phyloP scores from a whole-genome alignment of 2,329 filamentous ascomycete species.

The Penicillium hordei region DNA sequence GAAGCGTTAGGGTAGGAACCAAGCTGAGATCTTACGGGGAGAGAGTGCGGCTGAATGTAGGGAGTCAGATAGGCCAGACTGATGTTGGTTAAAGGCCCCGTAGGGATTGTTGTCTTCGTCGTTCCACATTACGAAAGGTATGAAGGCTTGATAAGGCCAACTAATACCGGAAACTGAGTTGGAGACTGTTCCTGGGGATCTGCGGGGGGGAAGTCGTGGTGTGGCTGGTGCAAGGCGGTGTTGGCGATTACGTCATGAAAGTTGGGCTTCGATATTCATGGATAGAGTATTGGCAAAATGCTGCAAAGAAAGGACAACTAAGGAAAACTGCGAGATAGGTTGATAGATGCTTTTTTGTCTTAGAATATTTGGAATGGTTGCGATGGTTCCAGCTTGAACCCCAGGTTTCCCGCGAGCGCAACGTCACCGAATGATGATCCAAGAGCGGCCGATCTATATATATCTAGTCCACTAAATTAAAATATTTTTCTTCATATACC shows the following conservation, averaged over 20 bases:
- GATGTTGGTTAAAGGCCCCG: constrained; percentile 85
- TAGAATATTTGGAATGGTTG: neutral
- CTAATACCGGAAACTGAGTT: constrained; percentile 6
- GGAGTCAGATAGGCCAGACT: constrained; percentile 71
- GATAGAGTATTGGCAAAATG: neutral
- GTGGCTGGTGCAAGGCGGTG: constrained; percentile 13
- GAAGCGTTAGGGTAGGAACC: neutral
- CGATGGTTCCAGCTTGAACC: neutral
- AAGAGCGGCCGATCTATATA: neutral
- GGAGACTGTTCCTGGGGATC: constrained; percentile 25
- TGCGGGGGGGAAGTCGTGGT: constrained; percentile 21
- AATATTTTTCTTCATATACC: neutral
- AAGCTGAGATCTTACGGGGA: constrained; percentile 50
- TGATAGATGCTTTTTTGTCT: neutral
- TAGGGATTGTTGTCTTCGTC: constrained; percentile 99
- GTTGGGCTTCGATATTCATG: neutral
- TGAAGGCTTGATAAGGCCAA: constrained; percentile 5
- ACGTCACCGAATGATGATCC: neutral
- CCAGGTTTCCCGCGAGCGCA: neutral
- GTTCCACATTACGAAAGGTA: constrained; percentile 76
- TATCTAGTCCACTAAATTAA: too few species aligned
- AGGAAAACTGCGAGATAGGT: neutral
- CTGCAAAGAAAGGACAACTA: neutral
- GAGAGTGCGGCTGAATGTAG: constrained; percentile 57
- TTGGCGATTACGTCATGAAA: constrained; percentile 12